A percentile compares a stretch with the other conserved stretches of the same genome.
phyloP scores from a whole-genome alignment of 192 early-diverging fungal genomes.

The Backusella mclennaniae region DNA sequence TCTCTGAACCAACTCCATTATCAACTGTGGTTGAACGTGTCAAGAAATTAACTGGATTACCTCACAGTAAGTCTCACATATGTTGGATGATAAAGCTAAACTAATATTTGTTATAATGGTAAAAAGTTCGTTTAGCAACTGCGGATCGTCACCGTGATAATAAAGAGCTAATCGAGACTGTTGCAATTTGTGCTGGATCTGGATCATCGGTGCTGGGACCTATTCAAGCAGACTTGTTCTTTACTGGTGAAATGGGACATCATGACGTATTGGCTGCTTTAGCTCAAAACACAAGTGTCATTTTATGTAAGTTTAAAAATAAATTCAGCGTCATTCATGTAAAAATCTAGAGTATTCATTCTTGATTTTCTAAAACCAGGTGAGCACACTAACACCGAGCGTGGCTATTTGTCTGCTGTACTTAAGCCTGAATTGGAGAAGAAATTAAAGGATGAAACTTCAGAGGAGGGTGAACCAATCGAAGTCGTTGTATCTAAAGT shows the following conservation, averaged over 20 bases:
- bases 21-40: constrained; percentile 53
- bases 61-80: constrained; percentile 50
- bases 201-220: constrained; percentile 64
- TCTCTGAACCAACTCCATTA: constrained; percentile 52
- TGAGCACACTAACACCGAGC: constrained; percentile 93
- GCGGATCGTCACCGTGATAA: constrained; percentile 44
- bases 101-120: neutral
- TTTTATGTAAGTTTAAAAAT: constrained; percentile 58
- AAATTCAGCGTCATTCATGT: neutral
- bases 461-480: constrained; percentile 43
- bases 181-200: constrained; percentile 94
- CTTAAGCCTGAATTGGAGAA: constrained; percentile 61
- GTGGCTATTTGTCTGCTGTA: constrained; percentile 73
- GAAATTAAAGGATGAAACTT: constrained; percentile 37
- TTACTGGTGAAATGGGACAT: constrained; percentile 96
- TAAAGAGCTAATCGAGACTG: constrained; percentile 54
- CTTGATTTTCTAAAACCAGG: constrained; percentile 28
- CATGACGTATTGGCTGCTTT: constrained; percentile 89
- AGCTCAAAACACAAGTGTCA: constrained; percentile 73
- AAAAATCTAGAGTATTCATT: neutral
- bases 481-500: constrained; percentile 66
- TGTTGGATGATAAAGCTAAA: neutral
- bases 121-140: constrained; percentile 71
- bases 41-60: constrained; percentile 64
- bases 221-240: constrained; percentile 71